phyloP scores from a whole-genome alignment of 169 alveolate species.

The Amoebophrya sp. region DNA sequence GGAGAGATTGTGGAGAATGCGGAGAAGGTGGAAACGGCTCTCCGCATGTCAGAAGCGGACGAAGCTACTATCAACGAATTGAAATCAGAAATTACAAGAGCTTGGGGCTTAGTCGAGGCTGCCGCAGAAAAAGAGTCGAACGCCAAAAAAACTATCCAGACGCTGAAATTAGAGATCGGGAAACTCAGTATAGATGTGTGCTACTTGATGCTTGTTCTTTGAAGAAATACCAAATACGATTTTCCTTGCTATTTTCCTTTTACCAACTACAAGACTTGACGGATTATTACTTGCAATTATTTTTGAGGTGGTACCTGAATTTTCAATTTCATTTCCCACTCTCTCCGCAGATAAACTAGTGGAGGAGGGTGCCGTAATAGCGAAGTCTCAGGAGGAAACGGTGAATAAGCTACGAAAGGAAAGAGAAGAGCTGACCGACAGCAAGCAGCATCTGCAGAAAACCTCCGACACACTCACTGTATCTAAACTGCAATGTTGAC shows the following conservation, averaged over 20 bases:
- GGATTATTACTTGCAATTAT: too few relatives aligned
- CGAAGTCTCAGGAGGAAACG: neutral
- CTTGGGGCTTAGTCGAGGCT: too few relatives aligned
- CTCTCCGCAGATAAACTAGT: neutral
- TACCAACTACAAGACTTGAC: too few relatives aligned
- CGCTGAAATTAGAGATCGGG: constrained; percentile 56
- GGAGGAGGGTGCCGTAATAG: neutral
- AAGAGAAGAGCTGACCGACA: neutral
- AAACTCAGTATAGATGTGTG: constrained; percentile 56
- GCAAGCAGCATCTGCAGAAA: neutral
- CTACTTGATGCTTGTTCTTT: too few relatives aligned
- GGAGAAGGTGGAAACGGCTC: constrained; percentile 60
- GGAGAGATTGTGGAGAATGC: constrained; percentile 60
- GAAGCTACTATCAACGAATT: constrained; percentile 55
- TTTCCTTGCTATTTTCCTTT: too few relatives aligned
- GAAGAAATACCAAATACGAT: too few relatives aligned
- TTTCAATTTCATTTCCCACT: too few relatives aligned
- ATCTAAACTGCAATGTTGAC: too few relatives aligned
- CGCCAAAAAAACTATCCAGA: constrained; percentile 55
- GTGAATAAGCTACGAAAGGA: neutral
- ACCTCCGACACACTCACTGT: neutral
- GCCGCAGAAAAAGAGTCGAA: constrained; percentile 63
- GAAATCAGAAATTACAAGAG: constrained; percentile 29
- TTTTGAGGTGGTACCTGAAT: too few relatives aligned
- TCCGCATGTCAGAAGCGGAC: constrained; percentile 61